Percentiles rank a stretch among this genome's conserved stretches.
These are phyloP conservation scores for Mycosphaerella sp. DNA, from an alignment of 2,329 filamentous ascomycete genomes.

Conservation along the genomic window DNA sequence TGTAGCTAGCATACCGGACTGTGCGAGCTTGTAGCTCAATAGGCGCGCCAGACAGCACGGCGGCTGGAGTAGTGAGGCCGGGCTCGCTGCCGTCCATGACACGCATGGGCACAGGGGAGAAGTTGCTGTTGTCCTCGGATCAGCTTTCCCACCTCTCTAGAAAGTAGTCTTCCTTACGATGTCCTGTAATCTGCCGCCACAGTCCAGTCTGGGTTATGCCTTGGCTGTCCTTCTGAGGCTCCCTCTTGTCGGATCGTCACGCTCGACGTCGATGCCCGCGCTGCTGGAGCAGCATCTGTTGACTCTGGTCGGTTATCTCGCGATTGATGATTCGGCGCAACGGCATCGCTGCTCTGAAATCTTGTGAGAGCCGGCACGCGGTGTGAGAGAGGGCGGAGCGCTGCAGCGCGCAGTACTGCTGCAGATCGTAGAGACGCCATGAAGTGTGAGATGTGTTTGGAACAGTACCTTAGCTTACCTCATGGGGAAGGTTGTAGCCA, in stretches of 20 bases:
- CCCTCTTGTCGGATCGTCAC: constrained; percentile 49
- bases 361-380: constrained; percentile 23
- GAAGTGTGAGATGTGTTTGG: constrained; percentile 5
- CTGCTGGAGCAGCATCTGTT: constrained; percentile 14
- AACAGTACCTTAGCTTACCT: not conserved
- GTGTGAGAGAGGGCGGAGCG: constrained; percentile 23
- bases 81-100: constrained; percentile 89
- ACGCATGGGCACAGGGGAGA: constrained; percentile 82
- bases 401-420: constrained; percentile 37
- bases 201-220: constrained; percentile 74
- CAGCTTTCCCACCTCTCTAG: constrained; percentile 17
- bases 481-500: constrained; percentile 12
- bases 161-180: constrained; percentile 57
- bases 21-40: constrained; percentile 89
- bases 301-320: constrained; percentile 13
- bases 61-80: constrained; percentile 66
- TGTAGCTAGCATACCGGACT: constrained; percentile 62
- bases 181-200: constrained; percentile 80
- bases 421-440: constrained; percentile 33
- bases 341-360: constrained; percentile 14
- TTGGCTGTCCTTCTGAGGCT: constrained; percentile 47
- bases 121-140: constrained; percentile 55
- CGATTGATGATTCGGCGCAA: constrained; percentile 14
- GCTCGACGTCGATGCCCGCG: constrained; percentile 14
- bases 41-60: constrained; percentile 84